Evolutionary conservation across 2,329 filamentous ascomycete species (phyloP).

Genomic region (Cladobotryum mycophilum): DNA sequence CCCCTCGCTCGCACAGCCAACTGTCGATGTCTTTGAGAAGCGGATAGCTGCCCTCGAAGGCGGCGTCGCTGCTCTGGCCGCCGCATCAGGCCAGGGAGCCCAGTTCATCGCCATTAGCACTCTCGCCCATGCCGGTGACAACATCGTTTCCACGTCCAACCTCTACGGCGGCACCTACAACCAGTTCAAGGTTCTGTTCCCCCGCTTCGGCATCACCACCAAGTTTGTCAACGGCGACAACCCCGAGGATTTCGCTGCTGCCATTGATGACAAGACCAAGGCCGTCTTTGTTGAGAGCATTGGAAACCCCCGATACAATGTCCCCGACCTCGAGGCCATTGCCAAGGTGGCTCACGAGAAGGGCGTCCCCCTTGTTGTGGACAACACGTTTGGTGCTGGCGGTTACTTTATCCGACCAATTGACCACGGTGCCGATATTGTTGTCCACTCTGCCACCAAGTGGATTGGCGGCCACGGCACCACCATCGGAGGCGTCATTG

Average conservation of each 20-base stretch:
- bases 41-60: conserved; percentile 93
- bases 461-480: conserved; percentile 97
- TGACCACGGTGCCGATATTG: conserved; percentile 85
- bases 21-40: conserved; percentile 94
- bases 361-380: conserved; percentile 64
- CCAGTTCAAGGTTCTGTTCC: conserved; percentile 87
- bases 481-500: conserved; percentile 77
- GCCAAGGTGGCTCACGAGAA: conserved; percentile 67
- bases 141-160: conserved; percentile 86
- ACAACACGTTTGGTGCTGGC: conserved; percentile 93
- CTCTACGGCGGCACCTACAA: conserved; percentile 96
- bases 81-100: conserved; percentile 80
- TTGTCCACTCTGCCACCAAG: conserved; percentile 91
- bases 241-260: conserved; percentile 68
- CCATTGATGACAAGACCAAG: conserved; percentile 91
- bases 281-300: conserved; percentile 88
- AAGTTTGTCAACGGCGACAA: conserved; percentile 83
- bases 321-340: conserved; percentile 86
- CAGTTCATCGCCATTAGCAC: conserved; percentile 86
- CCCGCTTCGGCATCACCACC: conserved; percentile 78
- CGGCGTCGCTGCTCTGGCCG: conserved; percentile 77
- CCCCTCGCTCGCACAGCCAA: conserved; percentile 54
- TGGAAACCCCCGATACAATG: conserved; percentile 88
- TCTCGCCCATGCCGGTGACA: conserved; percentile 83
- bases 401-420: conserved; percentile 85